These are phyloP conservation scores for Teunomyces lycoperdinae DNA, from an alignment of 805 yeast genomes.

Conservation along the genomic window DNA sequence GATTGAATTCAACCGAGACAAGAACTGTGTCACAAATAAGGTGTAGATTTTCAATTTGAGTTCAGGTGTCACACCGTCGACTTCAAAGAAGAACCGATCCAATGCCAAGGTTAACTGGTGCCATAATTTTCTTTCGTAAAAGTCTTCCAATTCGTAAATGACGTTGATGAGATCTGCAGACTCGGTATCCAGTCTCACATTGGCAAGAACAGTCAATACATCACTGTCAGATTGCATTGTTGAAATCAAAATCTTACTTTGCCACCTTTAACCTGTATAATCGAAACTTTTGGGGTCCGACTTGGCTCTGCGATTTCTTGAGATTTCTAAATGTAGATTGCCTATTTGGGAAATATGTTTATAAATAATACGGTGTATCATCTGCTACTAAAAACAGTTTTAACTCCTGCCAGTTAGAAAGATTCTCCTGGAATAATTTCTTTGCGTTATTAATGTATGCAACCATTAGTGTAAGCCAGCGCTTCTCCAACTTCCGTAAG, in stretches of 20 bases:
- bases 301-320: not conserved
- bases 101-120: constrained; percentile 81
- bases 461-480: constrained; percentile 38
- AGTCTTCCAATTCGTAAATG: constrained; percentile 74
- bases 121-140: constrained; percentile 89
- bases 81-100: constrained; percentile 49
- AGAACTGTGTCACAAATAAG: constrained; percentile 64
- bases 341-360: constrained; percentile 7
- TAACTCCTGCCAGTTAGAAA: constrained; percentile 34
- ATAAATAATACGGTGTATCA: not conserved
- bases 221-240: constrained; percentile 43
- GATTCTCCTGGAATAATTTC: constrained; percentile 29
- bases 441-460: constrained; percentile 35
- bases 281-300: not conserved
- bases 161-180: constrained; percentile 54
- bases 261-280: not conserved
- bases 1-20: constrained; percentile 72
- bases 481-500: constrained; percentile 37
- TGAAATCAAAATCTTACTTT: constrained; percentile 15
- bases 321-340: constrained; percentile 5
- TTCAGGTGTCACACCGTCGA: constrained; percentile 36
- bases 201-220: constrained; percentile 47
- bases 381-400: constrained; percentile 13
- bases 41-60: constrained; percentile 67
- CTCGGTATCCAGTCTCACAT: constrained; percentile 65